Percentiles rank a stretch among this genome's conserved stretches.
Conservation (phyloP, 805 yeast species). For the Kodamaea hsintzibuensis region DNA sequence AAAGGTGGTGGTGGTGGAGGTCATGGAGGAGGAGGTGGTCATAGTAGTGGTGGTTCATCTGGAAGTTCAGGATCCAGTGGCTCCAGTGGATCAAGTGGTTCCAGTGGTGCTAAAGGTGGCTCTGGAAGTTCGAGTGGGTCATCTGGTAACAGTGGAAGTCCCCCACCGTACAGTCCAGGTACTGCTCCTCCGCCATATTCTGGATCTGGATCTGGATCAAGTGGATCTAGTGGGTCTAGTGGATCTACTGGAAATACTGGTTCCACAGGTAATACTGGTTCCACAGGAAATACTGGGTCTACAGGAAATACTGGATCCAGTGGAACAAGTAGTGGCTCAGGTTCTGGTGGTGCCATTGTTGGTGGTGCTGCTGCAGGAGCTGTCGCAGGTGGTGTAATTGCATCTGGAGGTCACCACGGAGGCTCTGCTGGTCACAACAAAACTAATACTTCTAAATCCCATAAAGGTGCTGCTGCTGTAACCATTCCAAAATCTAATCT, state of each 20-base stretch:
- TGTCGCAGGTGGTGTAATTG: background rate
- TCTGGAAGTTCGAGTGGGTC: background rate
- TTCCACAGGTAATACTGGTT: background rate
- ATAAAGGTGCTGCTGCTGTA: background rate
- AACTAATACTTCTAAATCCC: background rate
- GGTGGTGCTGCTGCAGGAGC: background rate
- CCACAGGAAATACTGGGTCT: background rate
- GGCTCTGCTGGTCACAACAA: background rate
- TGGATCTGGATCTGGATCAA: background rate
- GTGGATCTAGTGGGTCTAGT: background rate
- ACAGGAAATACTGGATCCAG: background rate
- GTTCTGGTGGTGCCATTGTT: background rate
- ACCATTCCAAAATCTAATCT: background rate
- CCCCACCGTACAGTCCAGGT: background rate
- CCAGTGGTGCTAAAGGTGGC: background rate
- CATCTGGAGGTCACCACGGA: background rate
- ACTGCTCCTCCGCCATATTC: background rate
- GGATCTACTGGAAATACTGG: background rate
- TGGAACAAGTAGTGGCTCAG: background rate
- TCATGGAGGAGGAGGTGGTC: background rate
- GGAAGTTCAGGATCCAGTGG: no score
- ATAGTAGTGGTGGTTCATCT: background rate
- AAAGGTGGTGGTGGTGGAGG: constrained; percentile 1
- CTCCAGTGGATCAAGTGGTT: background rate
- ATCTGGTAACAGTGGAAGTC: background rate